Evolutionary conservation across 2,329 filamentous ascomycete genomes (phyloP).

Genomic region (Fusarium concolor): DNA sequence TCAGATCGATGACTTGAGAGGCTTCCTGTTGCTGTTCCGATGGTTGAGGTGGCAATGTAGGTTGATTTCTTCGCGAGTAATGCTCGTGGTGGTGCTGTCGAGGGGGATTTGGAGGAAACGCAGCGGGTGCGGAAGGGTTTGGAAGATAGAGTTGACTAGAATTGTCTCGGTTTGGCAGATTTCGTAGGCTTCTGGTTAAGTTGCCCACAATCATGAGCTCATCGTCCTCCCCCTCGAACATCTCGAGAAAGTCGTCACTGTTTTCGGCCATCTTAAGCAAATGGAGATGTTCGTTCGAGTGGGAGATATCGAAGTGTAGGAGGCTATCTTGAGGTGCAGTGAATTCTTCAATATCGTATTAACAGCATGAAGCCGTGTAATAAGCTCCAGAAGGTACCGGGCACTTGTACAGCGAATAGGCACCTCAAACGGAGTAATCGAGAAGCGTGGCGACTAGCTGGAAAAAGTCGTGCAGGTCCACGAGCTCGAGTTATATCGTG

Average conservation of each 20-base stretch:
- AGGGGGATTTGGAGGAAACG: constrained; percentile 6
- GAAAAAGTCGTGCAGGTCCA: constrained; percentile 16
- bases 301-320: neutral
- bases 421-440: constrained; percentile 1
- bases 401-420: constrained; percentile 9
- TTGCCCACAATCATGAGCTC: constrained; percentile 30
- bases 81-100: constrained; percentile 8
- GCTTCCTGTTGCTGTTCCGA: constrained; percentile 19
- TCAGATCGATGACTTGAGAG: constrained; percentile 61
- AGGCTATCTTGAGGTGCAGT: neutral
- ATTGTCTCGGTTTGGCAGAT: neutral
- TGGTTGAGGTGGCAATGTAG: constrained; percentile 18
- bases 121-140: constrained; percentile 23
- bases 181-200: neutral
- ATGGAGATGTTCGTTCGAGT: neutral
- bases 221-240: constrained; percentile 38
- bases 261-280: constrained; percentile 31
- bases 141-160: constrained; percentile 34
- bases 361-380: constrained; percentile 13
- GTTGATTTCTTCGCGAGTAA: constrained; percentile 10
- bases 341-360: constrained; percentile 7
- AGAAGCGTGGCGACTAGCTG: constrained; percentile 31
- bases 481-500: constrained; percentile 7
- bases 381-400: constrained; percentile 4
- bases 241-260: constrained; percentile 37